Base-by-base conservation (phyloP, 179 eudicot species). In the Camellia oleifera region DNA sequence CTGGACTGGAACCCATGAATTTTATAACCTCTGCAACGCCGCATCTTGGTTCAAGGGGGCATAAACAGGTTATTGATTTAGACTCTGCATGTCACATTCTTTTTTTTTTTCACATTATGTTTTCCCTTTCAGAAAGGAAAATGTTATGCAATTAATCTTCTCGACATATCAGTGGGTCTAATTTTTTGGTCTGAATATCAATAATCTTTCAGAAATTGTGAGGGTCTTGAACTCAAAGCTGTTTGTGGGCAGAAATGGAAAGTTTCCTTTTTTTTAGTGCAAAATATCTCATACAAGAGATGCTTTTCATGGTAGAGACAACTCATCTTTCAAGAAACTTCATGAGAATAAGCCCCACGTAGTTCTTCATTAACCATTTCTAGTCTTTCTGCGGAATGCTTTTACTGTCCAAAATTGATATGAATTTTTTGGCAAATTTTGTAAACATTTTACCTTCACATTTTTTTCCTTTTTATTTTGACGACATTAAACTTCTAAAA, bases 31-130 rank as follows among this genome's bases (percentile, higher is more conserved):
- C 81, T 46, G 99, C 99, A 60, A 86, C 99, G 5, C 99, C 99
- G 14, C 98, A 96, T 81, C 97, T 96, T 77, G 99, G 99, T 82
- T 89, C 92, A 63, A 88, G 93, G 81, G 99, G 94, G 23, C 96
- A 91, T 85, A 92, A 90, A 80, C 99, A 96, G 96, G 99, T 92
- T 69, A 82, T 62, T 67, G 56, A 75, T 58, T 14, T 69, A 20
- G 64, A 12, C 69, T n/a, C 60, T 61, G 5, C 58, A 52, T 70
- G 23, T 54, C 73, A 4, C 5, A 4, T 12, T 40, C 8, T 69
- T 78, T 18, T 5, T 18, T 5, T 45, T 48, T 46, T 26, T 0
- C 23, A 2, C 14, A 72, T 10, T 60, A 72, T 4, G 72, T 20
- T 11, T 12, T 6, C 14, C 45, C 76, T 46, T 50, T 12, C 50